Evolutionary conservation across 192 early-diverging fungal species (phyloP).

Genomic region (Nowakowskiella sp.): DNA sequence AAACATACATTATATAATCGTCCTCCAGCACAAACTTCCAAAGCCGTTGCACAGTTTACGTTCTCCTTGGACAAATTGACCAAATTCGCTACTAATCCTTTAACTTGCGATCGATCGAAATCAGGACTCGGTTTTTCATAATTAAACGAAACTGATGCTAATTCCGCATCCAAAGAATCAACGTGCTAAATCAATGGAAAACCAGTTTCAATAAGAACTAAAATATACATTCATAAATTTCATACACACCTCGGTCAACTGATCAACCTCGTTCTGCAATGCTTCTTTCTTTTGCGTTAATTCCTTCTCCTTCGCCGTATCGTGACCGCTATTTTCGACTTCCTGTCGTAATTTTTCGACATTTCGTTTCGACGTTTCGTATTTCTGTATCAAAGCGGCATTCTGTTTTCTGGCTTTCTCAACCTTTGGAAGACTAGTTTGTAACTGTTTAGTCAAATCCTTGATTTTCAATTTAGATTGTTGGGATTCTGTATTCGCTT

Average conservation of each 20-base stretch:
- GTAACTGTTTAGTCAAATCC: slow-evolving; percentile 65
- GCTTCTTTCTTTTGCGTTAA: background rate
- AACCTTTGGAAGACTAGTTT: slow-evolving; percentile 59
- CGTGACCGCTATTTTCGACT: background rate
- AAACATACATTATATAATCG: slow-evolving; percentile 74
- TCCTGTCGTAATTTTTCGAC: too few relatives aligned
- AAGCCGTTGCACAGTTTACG: slow-evolving; percentile 59
- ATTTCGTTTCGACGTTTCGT: slow-evolving; percentile 25
- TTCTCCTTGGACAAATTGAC: slow-evolving; percentile 67
- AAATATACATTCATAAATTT: too few relatives aligned
- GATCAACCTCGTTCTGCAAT: slow-evolving; percentile 7
- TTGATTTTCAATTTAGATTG: slow-evolving; percentile 74
- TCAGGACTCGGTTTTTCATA: slow-evolving; percentile 77
- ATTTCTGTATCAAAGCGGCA: slow-evolving; percentile 40
- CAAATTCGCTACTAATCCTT: slow-evolving; percentile 88
- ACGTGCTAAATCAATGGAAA: slow-evolving; percentile 34
- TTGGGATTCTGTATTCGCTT: slow-evolving; percentile 62
- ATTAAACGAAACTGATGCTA: slow-evolving; percentile 65
- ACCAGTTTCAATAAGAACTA: background rate
- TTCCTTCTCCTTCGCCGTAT: background rate
- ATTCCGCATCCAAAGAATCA: slow-evolving; percentile 40
- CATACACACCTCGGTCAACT: slow-evolving; percentile 29
- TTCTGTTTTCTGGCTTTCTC: slow-evolving; percentile 62
- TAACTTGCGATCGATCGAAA: slow-evolving; percentile 84
- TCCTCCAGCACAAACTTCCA: slow-evolving; percentile 94